Evolutionary conservation across 257 asterid species (phyloP).

Genomic region (Jaltomata sinuosa): DNA sequence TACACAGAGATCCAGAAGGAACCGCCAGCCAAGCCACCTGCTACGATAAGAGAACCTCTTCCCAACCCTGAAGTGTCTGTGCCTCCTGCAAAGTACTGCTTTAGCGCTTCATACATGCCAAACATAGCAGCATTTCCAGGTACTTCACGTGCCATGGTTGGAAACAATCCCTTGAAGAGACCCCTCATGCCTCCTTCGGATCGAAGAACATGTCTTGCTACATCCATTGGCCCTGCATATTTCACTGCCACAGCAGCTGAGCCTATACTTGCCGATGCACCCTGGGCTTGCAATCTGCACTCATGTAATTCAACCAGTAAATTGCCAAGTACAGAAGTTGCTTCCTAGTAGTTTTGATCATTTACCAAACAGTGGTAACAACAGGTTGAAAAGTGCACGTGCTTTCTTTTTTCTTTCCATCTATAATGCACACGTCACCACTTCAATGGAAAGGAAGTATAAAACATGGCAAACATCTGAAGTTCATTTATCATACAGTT

Average conservation of each 20-base stretch:
- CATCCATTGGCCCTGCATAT: conserved; percentile 79
- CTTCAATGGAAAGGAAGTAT: background rate
- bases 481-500: background rate
- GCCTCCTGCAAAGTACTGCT: conserved; percentile 66
- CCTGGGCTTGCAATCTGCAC: conserved; percentile 80
- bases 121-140: conserved; percentile 89
- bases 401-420: background rate
- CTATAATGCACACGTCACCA: background rate
- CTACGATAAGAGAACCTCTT: conserved; percentile 54
- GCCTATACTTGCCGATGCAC: conserved; percentile 40
- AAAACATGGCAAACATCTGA: background rate
- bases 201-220: conserved; percentile 59
- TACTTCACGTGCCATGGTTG: conserved; percentile 73
- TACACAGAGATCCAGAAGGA: conserved; percentile 61
- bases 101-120: conserved; percentile 66
- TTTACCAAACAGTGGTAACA: background rate
- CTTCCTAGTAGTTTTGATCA: background rate
- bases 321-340: background rate
- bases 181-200: conserved; percentile 61
- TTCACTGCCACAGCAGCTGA: conserved; percentile 37
- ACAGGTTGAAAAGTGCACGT: background rate
- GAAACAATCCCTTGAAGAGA: conserved; percentile 67
- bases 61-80: conserved; percentile 57
- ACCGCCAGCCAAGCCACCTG: conserved; percentile 79
- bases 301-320: background rate